Conservation (phyloP, 2,329 filamentous ascomycete species). For the Nothophoma quercina region DNA sequence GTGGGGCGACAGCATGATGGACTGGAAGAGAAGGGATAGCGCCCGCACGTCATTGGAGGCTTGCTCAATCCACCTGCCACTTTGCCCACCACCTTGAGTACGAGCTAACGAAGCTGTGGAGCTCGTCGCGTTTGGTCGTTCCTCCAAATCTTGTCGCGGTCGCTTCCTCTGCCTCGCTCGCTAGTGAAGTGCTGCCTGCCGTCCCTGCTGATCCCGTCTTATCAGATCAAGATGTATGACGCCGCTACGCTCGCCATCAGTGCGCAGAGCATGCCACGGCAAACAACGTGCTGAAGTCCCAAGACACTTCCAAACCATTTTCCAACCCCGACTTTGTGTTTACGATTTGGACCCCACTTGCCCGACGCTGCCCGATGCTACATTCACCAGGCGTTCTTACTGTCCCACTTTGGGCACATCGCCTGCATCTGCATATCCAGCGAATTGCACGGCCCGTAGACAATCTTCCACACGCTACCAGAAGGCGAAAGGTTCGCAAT, state of each 20-base stretch:
- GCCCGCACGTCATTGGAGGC: conserved; percentile 21
- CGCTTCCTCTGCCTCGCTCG: conserved; percentile 2
- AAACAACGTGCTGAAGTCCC: conserved; percentile 6
- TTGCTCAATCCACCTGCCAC: conserved; percentile 19
- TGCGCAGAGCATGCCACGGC: conserved; percentile 15
- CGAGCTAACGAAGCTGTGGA: conserved; percentile 27
- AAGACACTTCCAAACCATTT: background rate
- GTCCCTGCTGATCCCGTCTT: conserved; percentile 11
- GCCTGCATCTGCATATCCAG: conserved; percentile 6
- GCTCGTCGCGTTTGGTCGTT: conserved; percentile 18
- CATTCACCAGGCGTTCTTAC: conserved; percentile 2
- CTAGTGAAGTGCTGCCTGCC: conserved; percentile 11
- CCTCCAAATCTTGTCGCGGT: conserved; percentile 6
- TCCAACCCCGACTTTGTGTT: conserved; percentile 1
- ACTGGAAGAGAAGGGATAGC: conserved; percentile 2
- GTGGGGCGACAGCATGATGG: conserved; percentile 13
- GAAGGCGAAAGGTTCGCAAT: conserved; percentile 18
- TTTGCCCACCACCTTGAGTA: conserved; percentile 17
- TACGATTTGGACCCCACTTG: conserved; percentile 2
- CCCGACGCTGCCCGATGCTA: conserved; percentile 19
- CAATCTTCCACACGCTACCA: conserved; percentile 15
- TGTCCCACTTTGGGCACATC: conserved; percentile 3
- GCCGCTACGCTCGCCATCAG: conserved; percentile 20
- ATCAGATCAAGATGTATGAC: conserved; percentile 34
- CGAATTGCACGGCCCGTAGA: conserved; percentile 13